Conservation (phyloP, 768 basidiomycete species). For the Pilatotrama ljubarskyi region DNA sequence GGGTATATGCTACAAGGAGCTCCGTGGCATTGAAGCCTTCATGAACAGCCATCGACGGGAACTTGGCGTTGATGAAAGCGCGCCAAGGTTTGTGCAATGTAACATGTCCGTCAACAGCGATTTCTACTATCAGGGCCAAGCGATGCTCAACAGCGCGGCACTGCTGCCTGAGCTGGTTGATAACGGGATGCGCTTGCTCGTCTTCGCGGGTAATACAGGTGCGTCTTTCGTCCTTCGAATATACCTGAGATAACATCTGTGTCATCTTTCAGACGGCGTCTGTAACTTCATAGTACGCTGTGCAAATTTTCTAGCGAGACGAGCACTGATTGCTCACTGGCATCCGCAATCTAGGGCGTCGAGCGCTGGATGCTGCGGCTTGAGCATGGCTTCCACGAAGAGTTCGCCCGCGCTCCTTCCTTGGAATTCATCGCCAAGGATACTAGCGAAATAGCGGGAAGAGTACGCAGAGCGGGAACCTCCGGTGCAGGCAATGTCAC, state of each 20-base stretch:
- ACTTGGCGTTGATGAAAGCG: constrained; percentile 39
- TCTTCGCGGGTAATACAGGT: constrained; percentile 38
- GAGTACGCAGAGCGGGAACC: constrained; percentile 42
- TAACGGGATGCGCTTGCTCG: constrained; percentile 49
- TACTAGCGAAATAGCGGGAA: constrained; percentile 40
- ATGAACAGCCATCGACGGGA: constrained; percentile 48
- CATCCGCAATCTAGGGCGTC: too few species aligned
- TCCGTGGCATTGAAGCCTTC: constrained; percentile 52
- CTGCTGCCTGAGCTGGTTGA: constrained; percentile 51
- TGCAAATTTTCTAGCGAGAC: not conserved
- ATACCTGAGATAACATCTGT: not conserved
- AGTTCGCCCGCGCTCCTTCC: constrained; percentile 35
- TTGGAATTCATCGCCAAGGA: constrained; percentile 36
- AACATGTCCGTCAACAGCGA: constrained; percentile 44
- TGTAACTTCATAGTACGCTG: constrained; percentile 38
- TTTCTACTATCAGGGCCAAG: constrained; percentile 49
- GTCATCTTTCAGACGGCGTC: constrained; percentile 29
- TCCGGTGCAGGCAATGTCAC: constrained; percentile 48
- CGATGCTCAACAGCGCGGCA: constrained; percentile 49
- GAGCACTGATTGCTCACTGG: not conserved
- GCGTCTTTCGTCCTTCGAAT: not conserved
- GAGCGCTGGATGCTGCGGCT: constrained; percentile 42
- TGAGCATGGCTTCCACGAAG: constrained; percentile 39
- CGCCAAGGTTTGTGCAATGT: constrained; percentile 36
- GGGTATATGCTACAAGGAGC: constrained; percentile 40